A percentile compares a stretch with the other conserved stretches of the same genome.
phyloP scores from a whole-genome alignment of 805 yeast species.

The Candida ponderosae region DNA sequence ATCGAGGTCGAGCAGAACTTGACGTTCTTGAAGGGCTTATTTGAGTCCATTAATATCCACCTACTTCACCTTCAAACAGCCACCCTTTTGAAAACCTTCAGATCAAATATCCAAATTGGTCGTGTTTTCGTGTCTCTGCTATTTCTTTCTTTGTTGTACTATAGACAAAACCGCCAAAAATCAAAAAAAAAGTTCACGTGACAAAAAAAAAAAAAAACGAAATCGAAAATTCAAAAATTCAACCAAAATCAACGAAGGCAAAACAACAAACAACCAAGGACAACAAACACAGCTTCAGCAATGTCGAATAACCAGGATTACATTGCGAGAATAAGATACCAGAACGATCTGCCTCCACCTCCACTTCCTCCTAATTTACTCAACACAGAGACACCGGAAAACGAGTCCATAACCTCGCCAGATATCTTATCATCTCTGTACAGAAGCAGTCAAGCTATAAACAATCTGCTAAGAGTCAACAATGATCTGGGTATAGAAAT shows the following conservation, averaged over 20 bases:
- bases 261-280: no score
- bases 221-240: neutral
- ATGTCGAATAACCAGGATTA: constrained; percentile 61
- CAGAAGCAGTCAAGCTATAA: constrained; percentile 60
- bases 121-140: no score
- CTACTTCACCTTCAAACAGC: neutral
- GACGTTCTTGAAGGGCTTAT: constrained; percentile 33
- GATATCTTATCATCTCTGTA: constrained; percentile 62
- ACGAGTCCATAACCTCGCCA: constrained; percentile 41
- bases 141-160: no score
- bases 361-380: constrained; percentile 83
- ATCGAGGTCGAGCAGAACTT: constrained; percentile 51
- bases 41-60: constrained; percentile 12
- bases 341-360: constrained; percentile 88
- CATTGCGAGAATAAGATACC: constrained; percentile 75
- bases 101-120: no score
- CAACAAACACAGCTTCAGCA: neutral
- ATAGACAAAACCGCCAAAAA: constrained; percentile 2
- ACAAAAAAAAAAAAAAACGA: neutral
- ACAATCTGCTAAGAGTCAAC: constrained; percentile 50
- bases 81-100: constrained; percentile 36
- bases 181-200: neutral
- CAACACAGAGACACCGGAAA: constrained; percentile 33
- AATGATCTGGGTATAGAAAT: constrained; percentile 69
- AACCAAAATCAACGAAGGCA: no score